Evolutionary conservation across 495 filamentous ascomycete genomes (phyloP), one percentile per base, ranked within the genome.

Genomic region (Amphirosellinia nigrospora): DNA sequence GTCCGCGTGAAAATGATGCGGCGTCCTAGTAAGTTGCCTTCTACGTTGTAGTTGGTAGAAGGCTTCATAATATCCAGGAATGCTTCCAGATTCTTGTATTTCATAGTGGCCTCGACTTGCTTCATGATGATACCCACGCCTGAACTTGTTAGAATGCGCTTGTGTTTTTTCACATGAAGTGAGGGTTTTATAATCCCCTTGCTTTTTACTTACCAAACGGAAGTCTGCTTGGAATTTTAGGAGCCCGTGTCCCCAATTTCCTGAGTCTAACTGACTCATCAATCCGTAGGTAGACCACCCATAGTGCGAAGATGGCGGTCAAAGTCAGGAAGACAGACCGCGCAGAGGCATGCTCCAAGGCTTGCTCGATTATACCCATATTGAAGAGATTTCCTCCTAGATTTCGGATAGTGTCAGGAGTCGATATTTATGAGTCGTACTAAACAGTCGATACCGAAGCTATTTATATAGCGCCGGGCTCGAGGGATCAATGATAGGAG

Each of bases 1-100:
- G 52, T 94, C 91, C 30, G 82, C 0, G 92, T 94, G 66, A 93
- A 79, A 56, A 93, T 75, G 23, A 88, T 72, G 8, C 90, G 89
- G 32, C 84, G 83, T 48, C 88, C 81, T 4, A 87, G 78, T 10
- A 91, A 50, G 15, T 82, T 80, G 28, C 81, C 71, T 77, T 97
- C 93, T 41, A 86, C 80, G 0, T 94, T 97, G 64, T 73, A 78
- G 66, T 63, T 75, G 26, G 69, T 74, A 78, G 23, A 71, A 21
- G 59, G 65, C 28, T 23, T 74, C 70, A 94, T 86, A 39, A 85
- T 77, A 8, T 75, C 46, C 9, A 80, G 64, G 89, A 92, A 97
- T 62, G 86, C 81, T 62, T 89, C 84, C 19, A 90, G 76, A 69
- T 89, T 89, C 38, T 81, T 73, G 73, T 92, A 72, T 0, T 76